Percentiles rank a stretch among this genome's conserved stretches.
These are phyloP conservation scores for Scheffersomyces stambukii DNA, from an alignment of 1,139 yeast genomes.

Conservation along the genomic window DNA sequence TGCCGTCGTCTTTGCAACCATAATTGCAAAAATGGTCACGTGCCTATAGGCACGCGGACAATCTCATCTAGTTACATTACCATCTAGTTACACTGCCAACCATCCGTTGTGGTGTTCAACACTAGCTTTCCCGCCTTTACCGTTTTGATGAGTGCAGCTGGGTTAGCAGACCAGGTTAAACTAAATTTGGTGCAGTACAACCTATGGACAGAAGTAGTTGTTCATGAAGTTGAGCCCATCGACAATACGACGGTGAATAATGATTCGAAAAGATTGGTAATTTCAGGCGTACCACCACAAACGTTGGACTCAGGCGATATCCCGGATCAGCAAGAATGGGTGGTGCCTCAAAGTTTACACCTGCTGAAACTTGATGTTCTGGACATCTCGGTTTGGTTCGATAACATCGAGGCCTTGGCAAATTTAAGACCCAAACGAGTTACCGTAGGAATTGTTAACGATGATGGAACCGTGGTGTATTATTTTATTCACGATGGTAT, in stretches of 20 bases:
- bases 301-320: conserved; percentile 22
- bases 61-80: no score
- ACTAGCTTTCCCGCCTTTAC: conserved; percentile 3
- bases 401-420: conserved; percentile 12
- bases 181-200: conserved; percentile 52
- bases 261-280: no score
- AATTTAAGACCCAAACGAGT: conserved; percentile 32
- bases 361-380: conserved; percentile 13
- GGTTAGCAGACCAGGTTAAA: conserved; percentile 22
- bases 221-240: conserved; percentile 12
- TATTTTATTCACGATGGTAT: conserved; percentile 62
- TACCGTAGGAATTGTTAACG: conserved; percentile 53
- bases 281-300: conserved; percentile 30
- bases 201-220: conserved; percentile 44
- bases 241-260: no score
- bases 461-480: conserved; percentile 66
- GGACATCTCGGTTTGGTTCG: conserved; percentile 33
- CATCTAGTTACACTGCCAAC: no score
- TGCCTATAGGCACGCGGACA: no score
- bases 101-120: neutral
- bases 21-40: no score
- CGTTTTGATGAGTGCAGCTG: no score
- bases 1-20: no score
- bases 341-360: conserved; percentile 22
- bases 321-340: conserved; percentile 27